A percentile compares a stretch with the other conserved stretches of the same genome.
Evolutionary conservation across 73 alveolate genomes (phyloP).

Genomic region (Symbiodinium pilosum): DNA sequence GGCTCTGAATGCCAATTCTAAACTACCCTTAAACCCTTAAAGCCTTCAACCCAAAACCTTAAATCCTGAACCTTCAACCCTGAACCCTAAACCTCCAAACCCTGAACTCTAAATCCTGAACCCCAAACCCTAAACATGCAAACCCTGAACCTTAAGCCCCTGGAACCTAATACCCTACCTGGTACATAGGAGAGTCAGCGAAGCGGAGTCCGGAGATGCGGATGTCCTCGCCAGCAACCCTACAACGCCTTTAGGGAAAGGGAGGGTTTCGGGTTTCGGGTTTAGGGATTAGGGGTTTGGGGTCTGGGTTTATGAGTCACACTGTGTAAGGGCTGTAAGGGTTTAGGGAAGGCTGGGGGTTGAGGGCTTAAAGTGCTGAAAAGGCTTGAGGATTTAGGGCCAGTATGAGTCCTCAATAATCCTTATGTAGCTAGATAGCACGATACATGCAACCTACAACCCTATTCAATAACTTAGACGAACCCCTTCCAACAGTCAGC

Average conservation of each 20-base stretch:
- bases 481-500: no score
- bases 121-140: neutral
- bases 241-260: no score
- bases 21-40: no score
- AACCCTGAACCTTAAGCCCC: neutral
- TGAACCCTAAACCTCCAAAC: neutral
- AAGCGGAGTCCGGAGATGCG: conserved; percentile 12
- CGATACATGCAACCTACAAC: no score
- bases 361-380: no score
- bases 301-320: neutral
- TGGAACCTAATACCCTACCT: neutral
- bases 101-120: neutral
- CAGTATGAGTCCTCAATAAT: no score
- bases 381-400: no score
- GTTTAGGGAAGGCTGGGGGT: no score
- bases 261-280: neutral
- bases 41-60: neutral
- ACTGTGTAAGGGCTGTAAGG: no score
- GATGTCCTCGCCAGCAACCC: conserved; percentile 31
- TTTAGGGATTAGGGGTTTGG: neutral
- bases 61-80: neutral
- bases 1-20: no score
- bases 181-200: conserved; percentile 89
- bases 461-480: no score
- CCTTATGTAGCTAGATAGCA: no score